Percentiles rank a stretch among this genome's conserved stretches.
These are phyloP conservation scores for Capronia americana DNA, from an alignment of 2,329 filamentous ascomycete genomes.

Conservation along the genomic window DNA sequence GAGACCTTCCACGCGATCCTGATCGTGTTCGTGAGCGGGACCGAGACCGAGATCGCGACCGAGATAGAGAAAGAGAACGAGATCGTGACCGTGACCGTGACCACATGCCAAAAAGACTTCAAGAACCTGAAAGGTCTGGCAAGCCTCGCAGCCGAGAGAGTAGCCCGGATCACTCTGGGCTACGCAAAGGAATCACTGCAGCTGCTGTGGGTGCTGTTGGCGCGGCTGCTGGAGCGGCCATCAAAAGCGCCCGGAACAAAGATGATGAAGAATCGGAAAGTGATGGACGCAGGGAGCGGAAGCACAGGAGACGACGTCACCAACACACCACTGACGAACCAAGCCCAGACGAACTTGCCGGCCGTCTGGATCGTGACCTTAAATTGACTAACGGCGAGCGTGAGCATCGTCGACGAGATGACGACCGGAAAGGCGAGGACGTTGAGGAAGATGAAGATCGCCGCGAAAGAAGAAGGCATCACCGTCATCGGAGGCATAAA, in stretches of 20 bases:
- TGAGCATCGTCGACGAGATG: constrained; percentile 28
- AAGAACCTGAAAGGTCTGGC: constrained; percentile 30
- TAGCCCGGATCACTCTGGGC: constrained; percentile 37
- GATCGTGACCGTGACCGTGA: constrained; percentile 32
- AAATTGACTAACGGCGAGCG: constrained; percentile 29
- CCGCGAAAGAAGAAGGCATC: constrained; percentile 30
- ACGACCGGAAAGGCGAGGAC: constrained; percentile 21
- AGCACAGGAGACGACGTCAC: constrained; percentile 31
- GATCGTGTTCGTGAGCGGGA: constrained; percentile 34
- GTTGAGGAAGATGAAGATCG: constrained; percentile 26
- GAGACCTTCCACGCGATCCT: constrained; percentile 26
- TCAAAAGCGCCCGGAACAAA: constrained; percentile 30
- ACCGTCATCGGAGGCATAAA: constrained; percentile 31
- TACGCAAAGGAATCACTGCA: constrained; percentile 35
- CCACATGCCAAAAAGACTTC: constrained; percentile 24
- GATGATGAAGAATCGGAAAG: constrained; percentile 35
- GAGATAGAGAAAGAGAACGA: constrained; percentile 30
- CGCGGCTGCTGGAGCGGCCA: constrained; percentile 29
- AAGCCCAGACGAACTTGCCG: constrained; percentile 30
- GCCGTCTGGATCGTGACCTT: constrained; percentile 30
- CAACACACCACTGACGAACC: constrained; percentile 29
- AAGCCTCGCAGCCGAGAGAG: constrained; percentile 33
- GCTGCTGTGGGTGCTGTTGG: constrained; percentile 37
- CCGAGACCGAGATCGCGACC: constrained; percentile 31
- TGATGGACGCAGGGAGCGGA: constrained; percentile 35